These are phyloP conservation scores for Calocera cornea DNA, from an alignment of 768 basidiomycete species.

Conservation along the genomic window DNA sequence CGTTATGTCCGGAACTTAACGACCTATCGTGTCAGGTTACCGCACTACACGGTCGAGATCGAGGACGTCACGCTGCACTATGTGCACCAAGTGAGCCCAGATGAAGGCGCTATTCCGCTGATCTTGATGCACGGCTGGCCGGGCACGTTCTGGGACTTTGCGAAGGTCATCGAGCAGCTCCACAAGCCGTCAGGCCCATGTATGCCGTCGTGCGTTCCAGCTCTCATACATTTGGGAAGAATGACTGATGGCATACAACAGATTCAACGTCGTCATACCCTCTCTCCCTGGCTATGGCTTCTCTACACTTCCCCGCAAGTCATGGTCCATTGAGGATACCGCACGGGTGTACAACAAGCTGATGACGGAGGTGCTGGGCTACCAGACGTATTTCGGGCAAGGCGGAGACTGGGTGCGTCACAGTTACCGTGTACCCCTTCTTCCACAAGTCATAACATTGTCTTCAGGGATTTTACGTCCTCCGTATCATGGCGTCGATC, in stretches of 20 bases:
- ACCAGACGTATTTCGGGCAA: conserved; percentile 13
- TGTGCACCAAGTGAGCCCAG: conserved; percentile 9
- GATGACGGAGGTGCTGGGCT: conserved; percentile 14
- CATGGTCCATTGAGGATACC: conserved; percentile 12
- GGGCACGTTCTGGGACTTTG: conserved; percentile 21
- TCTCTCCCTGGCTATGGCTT: conserved; percentile 26
- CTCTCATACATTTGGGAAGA: neutral
- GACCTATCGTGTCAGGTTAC: neutral
- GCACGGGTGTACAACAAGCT: conserved; percentile 12
- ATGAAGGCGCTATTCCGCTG: conserved; percentile 10
- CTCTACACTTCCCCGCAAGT: conserved; percentile 20
- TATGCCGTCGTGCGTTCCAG: conserved; percentile 10
- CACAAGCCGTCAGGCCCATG: conserved; percentile 12
- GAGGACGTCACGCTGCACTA: conserved; percentile 12
- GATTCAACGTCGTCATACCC: conserved; percentile 26
- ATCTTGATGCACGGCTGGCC: conserved; percentile 20
- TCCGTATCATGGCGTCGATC: conserved; percentile 11
- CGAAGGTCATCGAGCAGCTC: conserved; percentile 15
- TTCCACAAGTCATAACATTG: neutral
- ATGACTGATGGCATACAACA: neutral
- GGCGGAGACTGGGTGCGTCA: conserved; percentile 15
- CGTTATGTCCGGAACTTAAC: too few species aligned
- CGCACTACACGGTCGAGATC: neutral
- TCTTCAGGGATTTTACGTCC: conserved; percentile 14
- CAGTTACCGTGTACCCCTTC: neutral